A percentile compares a stretch with the other conserved stretches of the same genome.
These are phyloP conservation scores for Glycine soja DNA, from an alignment of 306 rosid genomes.

Conservation along the genomic window DNA sequence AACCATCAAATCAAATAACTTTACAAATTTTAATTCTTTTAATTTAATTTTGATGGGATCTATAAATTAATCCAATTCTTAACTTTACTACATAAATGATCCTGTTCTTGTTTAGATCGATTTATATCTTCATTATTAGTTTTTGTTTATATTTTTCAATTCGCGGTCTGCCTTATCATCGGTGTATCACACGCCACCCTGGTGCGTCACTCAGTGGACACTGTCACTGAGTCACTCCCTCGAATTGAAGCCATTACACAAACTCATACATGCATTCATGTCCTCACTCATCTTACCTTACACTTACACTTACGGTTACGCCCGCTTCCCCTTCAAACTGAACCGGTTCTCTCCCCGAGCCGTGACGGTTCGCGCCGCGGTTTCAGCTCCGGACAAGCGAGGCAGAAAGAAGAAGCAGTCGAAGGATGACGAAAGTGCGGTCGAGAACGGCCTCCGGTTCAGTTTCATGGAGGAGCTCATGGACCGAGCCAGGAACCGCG, in stretches of 20 bases:
- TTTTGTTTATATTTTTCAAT: no score
- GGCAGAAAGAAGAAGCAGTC: slow-evolving; percentile 63
- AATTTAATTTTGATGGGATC: no score
- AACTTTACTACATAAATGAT: no score
- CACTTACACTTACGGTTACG: slow-evolving; percentile 4
- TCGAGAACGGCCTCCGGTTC: slow-evolving; percentile 82
- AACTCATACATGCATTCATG: slow-evolving; percentile 48
- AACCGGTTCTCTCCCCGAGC: slow-evolving; percentile 47
- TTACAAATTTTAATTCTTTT: no score
- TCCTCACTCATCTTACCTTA: slow-evolving; percentile 43
- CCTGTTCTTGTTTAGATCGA: no score
- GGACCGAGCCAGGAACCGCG: slow-evolving; percentile 77
- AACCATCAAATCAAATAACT: no score
- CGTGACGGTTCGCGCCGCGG: slow-evolving; percentile 58
- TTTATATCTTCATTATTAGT: no score
- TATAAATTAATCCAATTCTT: no score
- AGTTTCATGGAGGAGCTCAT: slow-evolving; percentile 97
- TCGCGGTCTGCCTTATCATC: slow-evolving; percentile 50
- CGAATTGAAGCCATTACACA: not conserved
- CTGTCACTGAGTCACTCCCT: slow-evolving; percentile 6
- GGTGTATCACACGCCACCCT: not conserved
- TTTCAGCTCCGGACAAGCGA: slow-evolving; percentile 70
- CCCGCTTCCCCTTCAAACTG: slow-evolving; percentile 46
- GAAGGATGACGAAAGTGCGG: slow-evolving; percentile 59
- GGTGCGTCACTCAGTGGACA: not conserved